Conservation (phyloP, 169 alveolate species). For the Amoebophrya sp. region DNA sequence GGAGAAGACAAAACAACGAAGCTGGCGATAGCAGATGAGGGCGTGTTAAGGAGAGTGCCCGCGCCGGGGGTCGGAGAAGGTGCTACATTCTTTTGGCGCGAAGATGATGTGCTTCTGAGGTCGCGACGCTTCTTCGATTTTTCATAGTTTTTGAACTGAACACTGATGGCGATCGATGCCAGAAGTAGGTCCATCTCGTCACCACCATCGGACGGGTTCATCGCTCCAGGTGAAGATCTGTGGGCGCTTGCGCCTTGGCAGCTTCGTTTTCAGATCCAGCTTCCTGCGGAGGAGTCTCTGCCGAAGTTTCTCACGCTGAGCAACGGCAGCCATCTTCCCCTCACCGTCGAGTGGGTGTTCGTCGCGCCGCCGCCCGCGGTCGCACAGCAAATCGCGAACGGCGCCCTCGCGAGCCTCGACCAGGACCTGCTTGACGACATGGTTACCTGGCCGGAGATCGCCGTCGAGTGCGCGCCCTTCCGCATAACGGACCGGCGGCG, state of each 20-base stretch:
- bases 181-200: no score
- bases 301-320: background rate
- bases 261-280: background rate
- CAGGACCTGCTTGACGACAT: background rate
- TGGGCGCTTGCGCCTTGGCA: background rate
- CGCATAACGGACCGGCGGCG: background rate
- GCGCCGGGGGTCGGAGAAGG: no score
- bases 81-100: no score
- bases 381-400: background rate
- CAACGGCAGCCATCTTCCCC: background rate
- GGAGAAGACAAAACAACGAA: no score
- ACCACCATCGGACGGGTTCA: background rate
- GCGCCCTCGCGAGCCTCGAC: background rate
- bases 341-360: background rate
- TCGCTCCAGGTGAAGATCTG: background rate
- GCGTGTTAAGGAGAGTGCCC: no score
- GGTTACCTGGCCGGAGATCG: background rate
- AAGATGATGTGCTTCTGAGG: no score
- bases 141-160: no score
- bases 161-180: no score
- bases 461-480: background rate
- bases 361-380: background rate
- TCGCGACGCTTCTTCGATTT: no score
- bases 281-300: background rate
- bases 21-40: no score